Evolutionary conservation across 2,329 filamentous ascomycete species (phyloP), one percentile per base, ranked within the genome.

Genomic region (Xylaria sp.): DNA sequence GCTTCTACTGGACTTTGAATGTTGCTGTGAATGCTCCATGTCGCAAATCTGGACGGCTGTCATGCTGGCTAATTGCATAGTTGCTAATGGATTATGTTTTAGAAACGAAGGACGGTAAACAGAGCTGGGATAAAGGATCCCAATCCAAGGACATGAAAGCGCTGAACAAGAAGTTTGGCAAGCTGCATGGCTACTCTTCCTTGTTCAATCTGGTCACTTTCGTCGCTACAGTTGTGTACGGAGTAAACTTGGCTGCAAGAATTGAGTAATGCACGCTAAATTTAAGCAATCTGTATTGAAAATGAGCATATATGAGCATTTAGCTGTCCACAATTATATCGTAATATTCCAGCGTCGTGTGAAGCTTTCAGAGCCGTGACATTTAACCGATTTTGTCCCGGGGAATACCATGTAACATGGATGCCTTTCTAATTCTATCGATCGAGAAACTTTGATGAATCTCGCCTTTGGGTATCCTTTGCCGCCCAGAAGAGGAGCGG

Each of bases 51-150:
- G 52, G 32, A 3, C n/a, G 13, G 28, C 18, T 60, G n/a, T 56
- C 9, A n/a, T 32, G 23, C n/a, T 43, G 18, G 48, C 36, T 30
- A 43, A 53, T 36, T 20, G 18, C 13, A 36, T 30, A 52, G 52
- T 70, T 46, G 63, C 73, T 76, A 66, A 75, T 13, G 43, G 28
- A 15, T 36, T 28, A 18, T 52, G 23, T 20, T 63, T 50, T 68
- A 90, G 94, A 95, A 84, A 93, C 91, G 69, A 89, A 91, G 75
- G 95, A 97, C 78, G 93, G 93, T 63, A 97, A 97, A 86, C 92
- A 15, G 36, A 39, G 13, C 36, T 39, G 91, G 76, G 93, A 97
- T 71, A 83, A 87, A 60, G 86, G 90, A 0, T 92, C 93, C 45
- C 93, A 97, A 76, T 96, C 92, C 5, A 85, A 90, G 73, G 93